These are phyloP conservation scores for Flaveria robusta DNA, from an alignment of 129 eudicot species.

Conservation along the genomic window DNA sequence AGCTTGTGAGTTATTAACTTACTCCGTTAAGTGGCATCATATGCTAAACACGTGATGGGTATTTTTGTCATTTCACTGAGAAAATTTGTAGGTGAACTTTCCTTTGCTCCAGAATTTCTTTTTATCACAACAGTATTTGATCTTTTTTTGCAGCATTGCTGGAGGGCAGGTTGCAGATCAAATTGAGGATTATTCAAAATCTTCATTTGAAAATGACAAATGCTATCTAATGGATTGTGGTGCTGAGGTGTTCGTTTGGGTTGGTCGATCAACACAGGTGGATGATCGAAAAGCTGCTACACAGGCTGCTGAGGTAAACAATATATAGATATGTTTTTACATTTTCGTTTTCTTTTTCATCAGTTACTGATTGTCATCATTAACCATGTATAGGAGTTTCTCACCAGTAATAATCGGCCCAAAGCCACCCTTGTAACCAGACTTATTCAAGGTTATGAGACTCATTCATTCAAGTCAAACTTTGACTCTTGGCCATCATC, in stretches of 20 bases:
- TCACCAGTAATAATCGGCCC: slow-evolving; percentile 78
- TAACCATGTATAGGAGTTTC: slow-evolving; percentile 60
- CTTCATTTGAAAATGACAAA: slow-evolving; percentile 74
- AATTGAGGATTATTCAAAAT: slow-evolving; percentile 79
- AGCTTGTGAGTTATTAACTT: neutral
- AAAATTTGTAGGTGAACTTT: neutral
- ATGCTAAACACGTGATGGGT: neutral
- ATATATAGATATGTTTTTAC: neutral
- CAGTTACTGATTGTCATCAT: slow-evolving; percentile 19
- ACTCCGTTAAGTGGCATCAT: neutral
- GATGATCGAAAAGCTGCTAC: slow-evolving; percentile 88
- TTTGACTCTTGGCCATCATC: slow-evolving; percentile 99
- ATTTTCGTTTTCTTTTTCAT: neutral
- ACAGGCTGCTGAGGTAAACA: slow-evolving; percentile 78
- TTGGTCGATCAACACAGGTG: slow-evolving; percentile 89
- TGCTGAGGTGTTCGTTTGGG: slow-evolving; percentile 89
- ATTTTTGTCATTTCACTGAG: neutral
- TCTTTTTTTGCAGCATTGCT: slow-evolving; percentile 57
- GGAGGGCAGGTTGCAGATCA: slow-evolving; percentile 62
- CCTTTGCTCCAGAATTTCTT: neutral
- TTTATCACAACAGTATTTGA: neutral
- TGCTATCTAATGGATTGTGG: slow-evolving; percentile 94
- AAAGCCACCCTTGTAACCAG: slow-evolving; percentile 84
- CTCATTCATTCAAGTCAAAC: slow-evolving; percentile 86
- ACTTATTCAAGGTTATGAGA: slow-evolving; percentile 93